These are phyloP conservation scores for Epicoccum sorghinum DNA, from an alignment of 2,329 filamentous ascomycete species.

Conservation along the genomic window DNA sequence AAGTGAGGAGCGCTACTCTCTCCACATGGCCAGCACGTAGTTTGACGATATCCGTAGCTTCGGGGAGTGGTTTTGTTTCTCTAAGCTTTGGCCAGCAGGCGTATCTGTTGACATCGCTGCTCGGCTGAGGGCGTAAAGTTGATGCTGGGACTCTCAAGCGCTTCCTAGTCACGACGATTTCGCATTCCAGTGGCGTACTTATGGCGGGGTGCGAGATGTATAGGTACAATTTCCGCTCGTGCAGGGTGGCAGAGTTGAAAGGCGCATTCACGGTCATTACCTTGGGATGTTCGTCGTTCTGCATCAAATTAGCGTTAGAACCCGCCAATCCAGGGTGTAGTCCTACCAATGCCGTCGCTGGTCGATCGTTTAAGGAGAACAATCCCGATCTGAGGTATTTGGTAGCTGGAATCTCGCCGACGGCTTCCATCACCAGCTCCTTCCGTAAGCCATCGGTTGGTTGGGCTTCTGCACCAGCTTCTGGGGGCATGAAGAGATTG, in stretches of 20 bases:
- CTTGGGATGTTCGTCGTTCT: conserved; percentile 20
- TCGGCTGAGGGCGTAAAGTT: conserved; percentile 31
- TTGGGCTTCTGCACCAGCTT: conserved; percentile 36
- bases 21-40: conserved; percentile 41
- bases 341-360: conserved; percentile 26
- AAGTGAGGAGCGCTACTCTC: conserved; percentile 37
- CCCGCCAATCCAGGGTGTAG: not conserved
- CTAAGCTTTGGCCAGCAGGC: conserved; percentile 44
- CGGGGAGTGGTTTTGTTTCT: conserved; percentile 28
- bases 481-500: conserved; percentile 44
- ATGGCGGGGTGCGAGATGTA: conserved; percentile 46
- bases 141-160: conserved; percentile 39
- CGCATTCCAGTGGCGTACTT: conserved; percentile 43
- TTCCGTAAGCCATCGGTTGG: conserved; percentile 48
- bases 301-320: conserved; percentile 15
- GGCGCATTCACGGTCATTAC: conserved; percentile 42
- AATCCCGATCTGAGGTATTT: conserved; percentile 37
- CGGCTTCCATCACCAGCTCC: conserved; percentile 46
- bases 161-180: conserved; percentile 46
- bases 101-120: conserved; percentile 35
- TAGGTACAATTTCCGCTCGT: conserved; percentile 46
- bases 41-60: conserved; percentile 39
- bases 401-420: conserved; percentile 42
- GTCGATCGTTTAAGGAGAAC: conserved; percentile 30
- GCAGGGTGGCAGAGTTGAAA: conserved; percentile 44